Evolutionary conservation across 805 yeast genomes (phyloP).

Genomic region (Saccharomycopsis capsularis): DNA sequence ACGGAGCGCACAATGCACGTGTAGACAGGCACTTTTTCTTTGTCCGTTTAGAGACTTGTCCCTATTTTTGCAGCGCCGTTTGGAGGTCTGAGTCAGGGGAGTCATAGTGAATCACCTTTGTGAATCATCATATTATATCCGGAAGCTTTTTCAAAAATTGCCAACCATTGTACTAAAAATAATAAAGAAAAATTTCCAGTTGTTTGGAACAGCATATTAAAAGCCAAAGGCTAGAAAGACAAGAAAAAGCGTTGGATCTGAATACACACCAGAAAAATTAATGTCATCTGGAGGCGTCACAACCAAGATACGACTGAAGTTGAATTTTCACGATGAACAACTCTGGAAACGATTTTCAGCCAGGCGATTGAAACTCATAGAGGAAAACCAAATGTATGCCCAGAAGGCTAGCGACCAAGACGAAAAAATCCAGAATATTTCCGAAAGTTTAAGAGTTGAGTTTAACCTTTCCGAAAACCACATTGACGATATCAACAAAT

Average conservation of each 20-base stretch:
- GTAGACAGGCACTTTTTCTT: too few relatives aligned
- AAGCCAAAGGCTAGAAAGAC: too few relatives aligned
- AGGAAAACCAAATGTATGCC: conserved; percentile 43
- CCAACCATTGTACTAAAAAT: too few relatives aligned
- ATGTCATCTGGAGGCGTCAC: conserved; percentile 38
- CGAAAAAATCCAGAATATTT: conserved; percentile 68
- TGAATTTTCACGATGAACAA: conserved; percentile 73
- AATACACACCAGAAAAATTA: not conserved
- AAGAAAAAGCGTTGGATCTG: too few relatives aligned
- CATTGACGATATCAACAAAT: conserved; percentile 71
- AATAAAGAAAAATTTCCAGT: not conserved
- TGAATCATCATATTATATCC: too few relatives aligned
- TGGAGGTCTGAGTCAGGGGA: too few relatives aligned
- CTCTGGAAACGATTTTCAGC: conserved; percentile 91
- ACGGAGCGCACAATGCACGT: too few relatives aligned
- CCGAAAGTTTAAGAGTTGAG: conserved; percentile 68
- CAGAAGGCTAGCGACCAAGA: conserved; percentile 93
- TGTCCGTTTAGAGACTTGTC: too few relatives aligned
- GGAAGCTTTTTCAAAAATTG: too few relatives aligned
- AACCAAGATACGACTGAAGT: conserved; percentile 37
- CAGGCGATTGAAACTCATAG: conserved; percentile 81
- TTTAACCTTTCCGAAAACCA: conserved; percentile 59
- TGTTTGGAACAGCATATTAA: too few relatives aligned
- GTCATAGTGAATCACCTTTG: too few relatives aligned
- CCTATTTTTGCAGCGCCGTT: too few relatives aligned